Evolutionary conservation across 768 basidiomycete species (phyloP).

Genomic region (Coprinopsis marcescibilis): DNA sequence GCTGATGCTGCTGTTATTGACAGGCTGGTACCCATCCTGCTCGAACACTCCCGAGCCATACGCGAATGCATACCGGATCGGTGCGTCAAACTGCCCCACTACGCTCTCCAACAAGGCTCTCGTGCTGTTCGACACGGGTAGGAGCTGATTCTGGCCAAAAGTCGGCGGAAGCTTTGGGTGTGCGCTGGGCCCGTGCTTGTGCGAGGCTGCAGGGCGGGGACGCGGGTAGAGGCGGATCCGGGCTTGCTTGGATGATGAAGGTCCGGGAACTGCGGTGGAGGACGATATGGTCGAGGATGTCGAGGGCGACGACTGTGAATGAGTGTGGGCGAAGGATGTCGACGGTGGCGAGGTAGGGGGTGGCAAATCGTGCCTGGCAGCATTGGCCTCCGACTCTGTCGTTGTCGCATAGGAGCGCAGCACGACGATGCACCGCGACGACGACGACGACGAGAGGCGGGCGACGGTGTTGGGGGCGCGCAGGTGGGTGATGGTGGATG

Average conservation of each 20-base stretch:
- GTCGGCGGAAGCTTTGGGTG: conserved; percentile 58
- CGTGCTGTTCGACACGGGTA: conserved; percentile 74
- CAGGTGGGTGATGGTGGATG: no score
- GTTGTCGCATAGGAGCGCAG: conserved; percentile 42
- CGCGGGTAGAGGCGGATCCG: conserved; percentile 40
- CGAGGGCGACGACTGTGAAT: conserved; percentile 5
- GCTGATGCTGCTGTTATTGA: no score
- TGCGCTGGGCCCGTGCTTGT: conserved; percentile 24
- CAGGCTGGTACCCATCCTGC: conserved; percentile 78
- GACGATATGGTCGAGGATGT: no score
- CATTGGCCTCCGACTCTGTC: conserved; percentile 24
- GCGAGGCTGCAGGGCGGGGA: conserved; percentile 39
- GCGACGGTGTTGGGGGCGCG: no score
- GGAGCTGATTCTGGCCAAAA: conserved; percentile 78
- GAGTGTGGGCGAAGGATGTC: conserved; percentile 10
- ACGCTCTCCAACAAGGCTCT: conserved; percentile 77
- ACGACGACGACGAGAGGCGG: conserved; percentile 1
- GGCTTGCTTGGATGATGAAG: conserved; percentile 12
- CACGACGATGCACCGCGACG: conserved; percentile 16
- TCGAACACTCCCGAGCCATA: conserved; percentile 96
- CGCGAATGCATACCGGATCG: conserved; percentile 94
- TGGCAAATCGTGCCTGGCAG: background rate
- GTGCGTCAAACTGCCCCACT: conserved; percentile 76
- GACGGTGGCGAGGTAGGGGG: conserved; percentile 1
- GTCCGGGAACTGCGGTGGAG: background rate